Percentiles rank a stretch among this genome's conserved stretches.
These are phyloP conservation scores for Hyaloperonospora brassicae DNA, from an alignment of 352 stramenopile genomes.

Conservation along the genomic window DNA sequence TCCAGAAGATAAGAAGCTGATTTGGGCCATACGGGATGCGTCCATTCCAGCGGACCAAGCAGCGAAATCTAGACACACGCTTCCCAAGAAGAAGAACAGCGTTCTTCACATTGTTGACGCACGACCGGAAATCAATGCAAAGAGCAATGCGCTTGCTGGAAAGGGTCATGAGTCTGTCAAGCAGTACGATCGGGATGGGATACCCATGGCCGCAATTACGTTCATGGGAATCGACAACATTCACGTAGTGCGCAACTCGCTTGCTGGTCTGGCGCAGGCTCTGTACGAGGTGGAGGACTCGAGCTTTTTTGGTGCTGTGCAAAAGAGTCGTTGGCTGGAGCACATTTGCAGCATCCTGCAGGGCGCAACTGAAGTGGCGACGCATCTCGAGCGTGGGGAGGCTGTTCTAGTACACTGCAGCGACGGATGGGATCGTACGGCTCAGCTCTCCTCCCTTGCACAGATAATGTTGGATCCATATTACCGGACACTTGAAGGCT, in stretches of 20 bases:
- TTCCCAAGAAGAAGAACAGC: slow-evolving; percentile 70
- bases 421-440: slow-evolving; percentile 79
- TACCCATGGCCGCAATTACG: slow-evolving; percentile 63
- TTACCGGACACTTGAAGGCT: slow-evolving; percentile 67
- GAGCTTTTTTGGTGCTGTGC: slow-evolving; percentile 78
- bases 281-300: slow-evolving; percentile 81
- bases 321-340: slow-evolving; percentile 80
- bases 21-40: slow-evolving; percentile 81
- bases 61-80: slow-evolving; percentile 8
- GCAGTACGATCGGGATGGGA: slow-evolving; percentile 74
- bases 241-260: slow-evolving; percentile 72
- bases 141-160: slow-evolving; percentile 82
- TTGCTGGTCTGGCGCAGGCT: slow-evolving; percentile 56
- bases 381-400: slow-evolving; percentile 65
- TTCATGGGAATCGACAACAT: slow-evolving; percentile 89
- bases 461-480: slow-evolving; percentile 85
- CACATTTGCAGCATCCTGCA: slow-evolving; percentile 75
- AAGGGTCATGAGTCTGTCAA: slow-evolving; percentile 88
- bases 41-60: slow-evolving; percentile 43
- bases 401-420: slow-evolving; percentile 79
- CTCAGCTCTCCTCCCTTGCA: slow-evolving; percentile 61
- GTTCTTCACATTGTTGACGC: slow-evolving; percentile 85
- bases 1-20: slow-evolving; percentile 85
- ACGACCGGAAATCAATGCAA: slow-evolving; percentile 86
- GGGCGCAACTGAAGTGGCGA: slow-evolving; percentile 64